Evolutionary conservation across 306 rosid species (phyloP).

Genomic region (Crotalaria pallida): DNA sequence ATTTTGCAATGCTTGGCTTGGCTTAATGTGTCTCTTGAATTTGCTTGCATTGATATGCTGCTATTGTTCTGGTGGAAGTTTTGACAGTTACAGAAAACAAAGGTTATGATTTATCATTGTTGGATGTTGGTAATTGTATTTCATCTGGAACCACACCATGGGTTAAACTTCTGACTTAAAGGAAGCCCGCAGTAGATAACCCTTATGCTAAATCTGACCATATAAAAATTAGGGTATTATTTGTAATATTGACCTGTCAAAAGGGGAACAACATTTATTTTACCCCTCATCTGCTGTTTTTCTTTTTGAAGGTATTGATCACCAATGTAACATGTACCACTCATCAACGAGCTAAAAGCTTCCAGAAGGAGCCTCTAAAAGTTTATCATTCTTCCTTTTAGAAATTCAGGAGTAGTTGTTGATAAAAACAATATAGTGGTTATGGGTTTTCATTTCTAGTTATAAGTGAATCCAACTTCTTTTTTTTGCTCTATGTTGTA

Average conservation of each 20-base stretch:
- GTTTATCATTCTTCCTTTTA: neutral
- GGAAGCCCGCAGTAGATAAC: neutral
- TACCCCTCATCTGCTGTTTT: neutral
- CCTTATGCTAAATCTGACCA: neutral
- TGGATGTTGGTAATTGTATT: neutral
- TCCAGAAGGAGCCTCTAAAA: neutral
- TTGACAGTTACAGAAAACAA: neutral
- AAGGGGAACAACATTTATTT: neutral
- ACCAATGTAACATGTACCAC: neutral
- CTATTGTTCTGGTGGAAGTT: neutral
- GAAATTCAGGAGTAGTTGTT: neutral
- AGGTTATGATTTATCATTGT: neutral
- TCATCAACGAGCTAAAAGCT: neutral
- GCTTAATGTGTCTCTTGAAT: neutral
- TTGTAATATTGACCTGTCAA: neutral
- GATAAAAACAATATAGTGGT: neutral
- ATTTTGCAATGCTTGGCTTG: neutral
- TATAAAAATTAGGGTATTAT: neutral
- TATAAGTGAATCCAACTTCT: neutral
- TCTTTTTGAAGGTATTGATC: neutral
- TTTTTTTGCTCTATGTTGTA: neutral
- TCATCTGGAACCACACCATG: neutral
- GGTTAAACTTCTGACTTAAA: neutral
- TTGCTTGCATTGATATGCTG: neutral
- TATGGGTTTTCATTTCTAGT: neutral